Base-by-base conservation (phyloP, 352 stramenopile species). In the Phytophthora crassamura region DNA sequence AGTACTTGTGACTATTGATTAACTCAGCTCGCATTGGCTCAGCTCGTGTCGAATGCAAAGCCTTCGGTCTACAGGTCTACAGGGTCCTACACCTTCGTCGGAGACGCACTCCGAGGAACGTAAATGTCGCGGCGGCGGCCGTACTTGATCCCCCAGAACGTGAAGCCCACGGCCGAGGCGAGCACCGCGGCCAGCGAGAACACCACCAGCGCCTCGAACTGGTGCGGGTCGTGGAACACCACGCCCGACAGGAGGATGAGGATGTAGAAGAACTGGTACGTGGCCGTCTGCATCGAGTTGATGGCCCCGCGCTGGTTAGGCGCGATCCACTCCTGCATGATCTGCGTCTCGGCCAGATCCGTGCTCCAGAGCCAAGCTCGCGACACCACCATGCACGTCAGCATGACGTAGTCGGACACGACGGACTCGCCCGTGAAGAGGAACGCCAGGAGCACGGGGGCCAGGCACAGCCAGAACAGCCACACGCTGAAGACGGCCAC, bases 311-410 rank as follows among this genome's bases (percentile, higher is more conserved):
- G 79, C 7, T 75, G 66, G 48, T 76, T 65, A 12, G 75, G 69
- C n/a, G 78, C 67, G 51, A 89, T 81, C 75, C 77, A 87, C 66
- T 90, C 81, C 55, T 90, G 81, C 80, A 89, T 88, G 51, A 88
- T 80, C 69, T 90, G 82, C 22, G 78, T 88, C 65, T 89, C 78
- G 7, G 76, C 80, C n/a, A 90, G 50, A 50, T 89, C 80, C 7
- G 61, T 67, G 28, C 54, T 82, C 81, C 81, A 88, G 8, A 90
- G 73, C 76, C 79, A 88, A 47, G 77, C 47, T 28, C 81, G 77
- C 7, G 79, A 87, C 16, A 84, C 57, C 14, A 83, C 61, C 46
- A 88, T 69, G 40, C 75, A 84, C 4, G 47, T 64, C 33, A 89
- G 56, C 69, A 89, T 84, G 5, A 69, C 67, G 66, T 86, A 88